These are phyloP conservation scores for Leptomonas pyrrhocoris DNA, from an alignment of 208 protist species.

Conservation along the genomic window DNA sequence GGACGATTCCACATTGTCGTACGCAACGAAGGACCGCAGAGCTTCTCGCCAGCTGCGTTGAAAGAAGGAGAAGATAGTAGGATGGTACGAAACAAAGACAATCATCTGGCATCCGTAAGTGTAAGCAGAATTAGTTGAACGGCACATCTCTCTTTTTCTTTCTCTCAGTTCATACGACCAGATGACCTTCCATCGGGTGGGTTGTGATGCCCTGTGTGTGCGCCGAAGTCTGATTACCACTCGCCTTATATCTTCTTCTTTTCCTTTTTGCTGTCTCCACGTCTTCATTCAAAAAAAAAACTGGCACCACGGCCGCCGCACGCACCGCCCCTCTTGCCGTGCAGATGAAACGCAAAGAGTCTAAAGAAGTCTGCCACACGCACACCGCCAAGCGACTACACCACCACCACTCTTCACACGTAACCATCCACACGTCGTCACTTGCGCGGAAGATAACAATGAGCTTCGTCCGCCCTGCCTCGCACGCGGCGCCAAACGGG, in stretches of 20 bases:
- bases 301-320: no score
- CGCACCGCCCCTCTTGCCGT: no score
- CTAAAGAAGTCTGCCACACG: not conserved
- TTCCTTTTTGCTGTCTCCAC: no score
- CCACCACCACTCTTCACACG: not conserved
- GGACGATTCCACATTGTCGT: not conserved
- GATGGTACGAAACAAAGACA: not conserved
- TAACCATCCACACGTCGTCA: not conserved
- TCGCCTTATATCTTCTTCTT: no score
- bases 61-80: not conserved
- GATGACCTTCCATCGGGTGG: no score
- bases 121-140: not conserved
- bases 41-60: no score
- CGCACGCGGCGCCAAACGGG: conserved; percentile 63
- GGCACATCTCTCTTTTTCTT: not conserved
- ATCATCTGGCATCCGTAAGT: no score
- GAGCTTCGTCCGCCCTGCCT: conserved; percentile 65
- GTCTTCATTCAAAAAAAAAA: no score
- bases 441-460: conserved; percentile 25
- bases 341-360: conserved; percentile 3
- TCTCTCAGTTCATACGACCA: not conserved
- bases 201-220: no score
- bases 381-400: no score
- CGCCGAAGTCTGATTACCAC: no score
- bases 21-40: not conserved